Evolutionary conservation across 441 rosid genomes (phyloP).

Genomic region (Corymbia citriodora): DNA sequence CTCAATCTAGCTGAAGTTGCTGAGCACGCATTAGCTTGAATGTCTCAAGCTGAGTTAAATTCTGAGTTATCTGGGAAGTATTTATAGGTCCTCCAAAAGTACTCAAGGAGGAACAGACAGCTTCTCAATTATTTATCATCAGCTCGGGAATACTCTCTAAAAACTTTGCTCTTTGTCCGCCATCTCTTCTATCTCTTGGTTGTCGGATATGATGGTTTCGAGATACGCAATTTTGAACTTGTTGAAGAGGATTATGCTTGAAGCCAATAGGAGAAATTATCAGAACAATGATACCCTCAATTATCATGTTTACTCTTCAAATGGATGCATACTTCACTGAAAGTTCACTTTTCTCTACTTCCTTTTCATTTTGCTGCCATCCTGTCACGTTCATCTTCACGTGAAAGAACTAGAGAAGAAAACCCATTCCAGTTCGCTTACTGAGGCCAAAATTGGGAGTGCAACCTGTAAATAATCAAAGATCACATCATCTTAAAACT

Average conservation of each 20-base stretch:
- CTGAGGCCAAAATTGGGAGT: too few relatives aligned
- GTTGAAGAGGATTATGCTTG: neutral
- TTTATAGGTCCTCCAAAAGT: too few relatives aligned
- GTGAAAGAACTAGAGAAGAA: neutral
- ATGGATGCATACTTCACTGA: neutral
- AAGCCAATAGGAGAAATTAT: neutral
- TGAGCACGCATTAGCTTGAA: neutral
- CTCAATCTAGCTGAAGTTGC: neutral
- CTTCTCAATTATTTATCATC: too few relatives aligned
- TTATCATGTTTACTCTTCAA: neutral
- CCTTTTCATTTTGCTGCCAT: too few relatives aligned
- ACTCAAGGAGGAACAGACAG: too few relatives aligned
- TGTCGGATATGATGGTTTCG: neutral
- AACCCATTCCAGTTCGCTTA: neutral
- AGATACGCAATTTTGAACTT: neutral
- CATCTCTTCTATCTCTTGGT: neutral
- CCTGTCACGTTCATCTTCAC: too few relatives aligned
- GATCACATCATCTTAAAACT: too few relatives aligned
- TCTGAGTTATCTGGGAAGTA: too few relatives aligned
- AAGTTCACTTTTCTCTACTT: neutral
- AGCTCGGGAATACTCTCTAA: fast-evolving
- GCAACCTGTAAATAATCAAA: too few relatives aligned
- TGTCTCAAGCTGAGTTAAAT: neutral
- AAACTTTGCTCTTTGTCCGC: neutral
- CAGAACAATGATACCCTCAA: neutral